Base-by-base conservation (phyloP, 2,329 filamentous ascomycete species). In the Salinomyces thailandicus region DNA sequence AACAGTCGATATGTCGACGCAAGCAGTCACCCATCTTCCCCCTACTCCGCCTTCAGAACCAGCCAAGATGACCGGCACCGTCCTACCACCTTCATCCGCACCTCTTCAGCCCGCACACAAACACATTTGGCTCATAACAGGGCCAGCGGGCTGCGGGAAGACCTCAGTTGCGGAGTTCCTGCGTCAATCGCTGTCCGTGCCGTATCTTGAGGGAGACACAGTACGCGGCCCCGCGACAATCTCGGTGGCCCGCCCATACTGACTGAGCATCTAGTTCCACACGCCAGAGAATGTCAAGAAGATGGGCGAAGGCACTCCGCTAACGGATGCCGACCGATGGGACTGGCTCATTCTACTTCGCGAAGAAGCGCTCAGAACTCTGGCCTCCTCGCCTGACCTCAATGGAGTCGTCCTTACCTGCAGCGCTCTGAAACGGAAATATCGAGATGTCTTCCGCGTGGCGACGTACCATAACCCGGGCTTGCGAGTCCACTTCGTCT, bases 361-460 rank as follows among this genome's bases (percentile, higher is more conserved):
- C 46, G 62, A 69, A 46, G 53, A 64, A 47, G 60, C 65, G 3
- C 50, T 68, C 42, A 45, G 42, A 13, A 48, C 59, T 37, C 54
- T 54, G 8, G 27, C 47, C 6, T 45, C 19, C 15, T 22, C 31
- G 9, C 27, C 36, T 9, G 18, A 12, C 31, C 9, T 12, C 31
- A 8, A 58, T 18, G 66, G 85, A 33, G 91, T 95, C n/a, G 84
- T 98, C 33, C 74, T 98, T 42, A 94, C 91, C 36, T 98, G 91
- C 71, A 94, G 85, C 9, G 91, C 89, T 1, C 73, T 98, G 36
- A 96, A 96, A 71, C 83, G 84, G 60, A 95, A 93, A 65, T 98
- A 98, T 69, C 80, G 91, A 50, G 91, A 98, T 47, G 64, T 68
- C 36, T 63, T 71, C 38, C 64, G 67, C 12, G 57, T 65, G n/a